Evolutionary conservation across 2,329 filamentous ascomycete genomes (phyloP).

Genomic region (Lachnellula arida): DNA sequence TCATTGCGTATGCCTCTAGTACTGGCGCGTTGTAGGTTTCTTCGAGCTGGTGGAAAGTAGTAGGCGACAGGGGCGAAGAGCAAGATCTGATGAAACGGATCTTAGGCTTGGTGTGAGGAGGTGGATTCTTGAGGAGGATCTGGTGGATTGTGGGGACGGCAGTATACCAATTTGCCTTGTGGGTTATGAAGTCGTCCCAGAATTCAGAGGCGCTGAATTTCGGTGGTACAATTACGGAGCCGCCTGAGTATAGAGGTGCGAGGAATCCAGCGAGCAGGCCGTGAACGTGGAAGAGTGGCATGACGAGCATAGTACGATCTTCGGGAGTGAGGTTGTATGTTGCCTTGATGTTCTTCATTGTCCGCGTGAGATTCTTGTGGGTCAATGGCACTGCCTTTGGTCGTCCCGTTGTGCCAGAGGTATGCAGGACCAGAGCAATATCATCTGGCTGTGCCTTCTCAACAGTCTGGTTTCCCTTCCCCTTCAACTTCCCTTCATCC

Average conservation of each 20-base stretch:
- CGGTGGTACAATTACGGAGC: constrained; percentile 72
- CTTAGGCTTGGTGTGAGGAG: constrained; percentile 61
- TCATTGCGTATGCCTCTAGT: constrained; percentile 89
- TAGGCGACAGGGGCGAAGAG: constrained; percentile 77
- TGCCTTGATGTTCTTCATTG: constrained; percentile 76
- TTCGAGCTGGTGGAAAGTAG: constrained; percentile 75
- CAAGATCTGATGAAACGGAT: constrained; percentile 88
- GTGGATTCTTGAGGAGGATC: constrained; percentile 71
- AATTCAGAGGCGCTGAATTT: constrained; percentile 81
- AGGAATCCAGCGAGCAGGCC: constrained; percentile 81
- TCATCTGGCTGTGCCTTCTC: constrained; percentile 66
- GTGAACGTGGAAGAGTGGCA: constrained; percentile 89
- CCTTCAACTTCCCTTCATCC: constrained; percentile 62
- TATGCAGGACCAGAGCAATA: constrained; percentile 76
- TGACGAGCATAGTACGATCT: constrained; percentile 81
- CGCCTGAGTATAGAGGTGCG: constrained; percentile 68
- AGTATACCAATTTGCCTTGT: constrained; percentile 86
- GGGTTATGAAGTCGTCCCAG: constrained; percentile 69
- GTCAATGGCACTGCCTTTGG: constrained; percentile 82
- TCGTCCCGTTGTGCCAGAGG: constrained; percentile 77
- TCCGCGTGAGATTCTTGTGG: constrained; percentile 74
- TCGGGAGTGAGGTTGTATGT: constrained; percentile 68
- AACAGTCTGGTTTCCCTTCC: constrained; percentile 43
- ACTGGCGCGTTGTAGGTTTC: constrained; percentile 72
- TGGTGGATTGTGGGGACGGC: constrained; percentile 92